Evolutionary conservation across 345 rosid species (phyloP), one percentile per base, ranked within the genome.

Genomic region (Chamaenerion angustifolium): DNA sequence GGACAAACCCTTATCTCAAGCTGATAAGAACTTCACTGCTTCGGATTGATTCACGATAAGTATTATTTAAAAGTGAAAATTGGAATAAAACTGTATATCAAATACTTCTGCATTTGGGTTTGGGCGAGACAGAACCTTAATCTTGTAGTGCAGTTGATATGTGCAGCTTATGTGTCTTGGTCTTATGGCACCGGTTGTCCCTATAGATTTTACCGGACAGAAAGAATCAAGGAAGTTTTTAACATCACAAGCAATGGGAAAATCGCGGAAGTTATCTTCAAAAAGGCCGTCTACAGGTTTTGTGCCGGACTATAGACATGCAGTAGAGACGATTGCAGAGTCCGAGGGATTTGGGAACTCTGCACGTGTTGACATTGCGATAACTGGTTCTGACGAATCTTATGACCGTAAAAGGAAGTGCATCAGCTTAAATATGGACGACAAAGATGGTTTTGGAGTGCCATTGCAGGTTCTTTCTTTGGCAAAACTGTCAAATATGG

Each of bases 291-390:
- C 81, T 42, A 68, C 87, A 41, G 83, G 82, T 47, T 80, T 73
- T 64, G 71, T 72, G 57, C 81, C 81, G 0, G 85, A 75, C 53
- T 78, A 70, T 52, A 51, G 77, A 43, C 82, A 75, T 63, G 74
- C 59, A 14, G 80, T 73, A 48, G 86, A 78, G 64, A 77, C 83
- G 16, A 75, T 72, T 68, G 76, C 66, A 51, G 88, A 82, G 59
- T 78, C 87, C 0, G 92, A 81, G 65, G 94, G 80, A 10, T 70
- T 69, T 63, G 90, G 90, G 45, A 74, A 76, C 69, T 79, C 78
- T 1, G 83, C 82, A 12, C 72, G 78, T 42, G 57, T 73, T 52
- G 75, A 76, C 40, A 55, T 50, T 13, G 82, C 74, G 67, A 69
- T 73, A 71, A 71, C 76, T 1, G 82, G 58, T 21, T 83, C 94